Evolutionary conservation across 2,329 filamentous ascomycete genomes (phyloP).

Genomic region (Exophiala bonariae): DNA sequence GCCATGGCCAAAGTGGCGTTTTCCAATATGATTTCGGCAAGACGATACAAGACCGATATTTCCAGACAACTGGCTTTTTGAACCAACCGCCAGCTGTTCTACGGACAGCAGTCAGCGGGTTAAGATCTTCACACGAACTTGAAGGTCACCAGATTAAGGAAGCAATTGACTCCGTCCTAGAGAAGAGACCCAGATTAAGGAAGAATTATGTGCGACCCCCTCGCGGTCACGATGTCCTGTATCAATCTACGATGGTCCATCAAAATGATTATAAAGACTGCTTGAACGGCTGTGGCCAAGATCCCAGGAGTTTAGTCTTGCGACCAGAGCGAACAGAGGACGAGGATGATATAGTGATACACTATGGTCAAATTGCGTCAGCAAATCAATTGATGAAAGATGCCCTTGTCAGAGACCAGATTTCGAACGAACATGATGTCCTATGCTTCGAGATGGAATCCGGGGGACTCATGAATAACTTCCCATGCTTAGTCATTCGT

Average conservation of each 20-base stretch:
- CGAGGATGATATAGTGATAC: conserved; percentile 34
- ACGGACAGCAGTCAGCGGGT: conserved; percentile 12
- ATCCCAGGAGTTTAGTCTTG: conserved; percentile 7
- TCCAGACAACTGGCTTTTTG: conserved; percentile 20
- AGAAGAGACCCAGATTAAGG: conserved; percentile 1
- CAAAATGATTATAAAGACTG: conserved; percentile 1
- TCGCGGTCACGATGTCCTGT: conserved; percentile 14
- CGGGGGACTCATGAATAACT: conserved; percentile 28
- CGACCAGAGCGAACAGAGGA: conserved; percentile 12
- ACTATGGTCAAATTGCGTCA: conserved; percentile 31
- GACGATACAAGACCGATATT: conserved; percentile 18
- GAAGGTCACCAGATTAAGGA: conserved; percentile 19
- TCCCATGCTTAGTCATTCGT: conserved; percentile 29
- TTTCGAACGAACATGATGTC: conserved; percentile 7
- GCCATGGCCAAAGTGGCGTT: conserved; percentile 26
- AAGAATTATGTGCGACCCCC: conserved; percentile 19
- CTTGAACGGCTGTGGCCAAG: conserved; percentile 9
- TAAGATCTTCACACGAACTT: conserved; percentile 11
- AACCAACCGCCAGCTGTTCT: conserved; percentile 24
- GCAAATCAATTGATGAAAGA: conserved; percentile 29
- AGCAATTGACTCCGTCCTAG: neutral
- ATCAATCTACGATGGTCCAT: conserved; percentile 12
- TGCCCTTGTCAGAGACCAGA: conserved; percentile 17
- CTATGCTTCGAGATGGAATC: conserved; percentile 32
- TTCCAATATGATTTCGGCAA: conserved; percentile 34